These are phyloP conservation scores for Strobilomyces echinocephalus DNA, from an alignment of 768 basidiomycete genomes.

Conservation along the genomic window DNA sequence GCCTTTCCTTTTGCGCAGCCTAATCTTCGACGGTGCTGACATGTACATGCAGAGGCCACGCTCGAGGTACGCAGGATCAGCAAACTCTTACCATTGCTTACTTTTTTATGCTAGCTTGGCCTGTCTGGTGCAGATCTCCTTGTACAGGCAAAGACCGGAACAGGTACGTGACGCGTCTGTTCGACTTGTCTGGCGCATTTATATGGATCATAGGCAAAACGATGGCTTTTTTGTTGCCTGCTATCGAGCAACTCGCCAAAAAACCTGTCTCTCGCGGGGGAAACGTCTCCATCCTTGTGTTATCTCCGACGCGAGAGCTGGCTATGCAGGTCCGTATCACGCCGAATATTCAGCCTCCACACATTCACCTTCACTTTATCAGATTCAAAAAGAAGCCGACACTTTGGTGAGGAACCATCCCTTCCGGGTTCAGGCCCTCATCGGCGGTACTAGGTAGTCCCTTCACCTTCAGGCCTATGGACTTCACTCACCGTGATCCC, in stretches of 20 bases:
- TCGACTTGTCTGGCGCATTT: not conserved
- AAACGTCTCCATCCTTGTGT: slow-evolving; percentile 54
- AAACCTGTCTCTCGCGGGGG: slow-evolving; percentile 29
- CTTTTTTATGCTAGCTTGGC: slow-evolving; percentile 27
- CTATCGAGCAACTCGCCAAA: slow-evolving; percentile 58
- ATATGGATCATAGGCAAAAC: slow-evolving; percentile 48
- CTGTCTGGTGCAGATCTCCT: slow-evolving; percentile 43
- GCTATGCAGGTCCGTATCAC: slow-evolving; percentile 59
- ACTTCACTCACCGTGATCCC: slow-evolving; percentile 1
- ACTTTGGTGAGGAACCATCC: slow-evolving; percentile 37
- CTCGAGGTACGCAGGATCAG: slow-evolving; percentile 28
- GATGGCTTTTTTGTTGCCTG: slow-evolving; percentile 71
- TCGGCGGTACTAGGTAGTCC: slow-evolving; percentile 51
- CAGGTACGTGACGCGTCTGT: slow-evolving; percentile 38
- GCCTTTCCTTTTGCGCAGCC: slow-evolving; percentile 1
- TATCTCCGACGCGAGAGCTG: slow-evolving; percentile 72
- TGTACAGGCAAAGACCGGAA: slow-evolving; percentile 56
- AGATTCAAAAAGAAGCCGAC: slow-evolving; percentile 61
- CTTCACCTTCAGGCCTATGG: not conserved
- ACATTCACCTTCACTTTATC: slow-evolving; percentile 29
- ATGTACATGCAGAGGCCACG: slow-evolving; percentile 33
- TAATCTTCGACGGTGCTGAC: not conserved
- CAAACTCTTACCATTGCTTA: not conserved
- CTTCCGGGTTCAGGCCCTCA: slow-evolving; percentile 44
- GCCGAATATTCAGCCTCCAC: not conserved